Evolutionary conservation across 2,329 filamentous ascomycete genomes (phyloP).

Genomic region (Aspergillus neotritici): DNA sequence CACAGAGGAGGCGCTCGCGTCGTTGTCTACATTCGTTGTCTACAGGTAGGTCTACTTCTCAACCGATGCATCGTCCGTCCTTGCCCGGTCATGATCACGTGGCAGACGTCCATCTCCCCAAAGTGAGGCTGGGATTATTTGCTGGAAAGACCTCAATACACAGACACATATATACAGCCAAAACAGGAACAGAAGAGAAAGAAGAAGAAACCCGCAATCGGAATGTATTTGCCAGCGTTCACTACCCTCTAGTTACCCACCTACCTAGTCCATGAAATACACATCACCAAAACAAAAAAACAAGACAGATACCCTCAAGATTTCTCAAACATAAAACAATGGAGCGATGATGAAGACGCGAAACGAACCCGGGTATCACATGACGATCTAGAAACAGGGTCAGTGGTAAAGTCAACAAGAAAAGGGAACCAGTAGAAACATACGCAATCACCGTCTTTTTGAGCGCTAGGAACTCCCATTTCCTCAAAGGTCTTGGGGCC

Average conservation of each 20-base stretch:
- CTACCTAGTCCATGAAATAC: no score
- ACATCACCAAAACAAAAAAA: not conserved
- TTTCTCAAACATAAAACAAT: conserved; percentile 16
- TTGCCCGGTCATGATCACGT: not conserved
- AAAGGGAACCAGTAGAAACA: conserved; percentile 22
- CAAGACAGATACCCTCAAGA: conserved; percentile 6
- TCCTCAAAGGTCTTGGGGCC: conserved; percentile 96
- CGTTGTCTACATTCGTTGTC: no score
- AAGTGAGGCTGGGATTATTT: not conserved
- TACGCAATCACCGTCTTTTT: conserved; percentile 88
- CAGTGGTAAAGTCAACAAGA: conserved; percentile 6
- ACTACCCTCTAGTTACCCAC: no score
- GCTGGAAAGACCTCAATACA: not conserved
- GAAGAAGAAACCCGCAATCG: not conserved
- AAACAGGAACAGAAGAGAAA: not conserved
- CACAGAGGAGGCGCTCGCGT: no score
- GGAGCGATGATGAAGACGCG: conserved; percentile 10
- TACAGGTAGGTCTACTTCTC: not conserved
- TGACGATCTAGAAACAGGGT: conserved; percentile 30
- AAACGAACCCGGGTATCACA: conserved; percentile 33
- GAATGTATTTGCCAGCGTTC: no score
- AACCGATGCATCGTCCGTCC: not conserved
- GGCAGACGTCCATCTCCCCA: not conserved
- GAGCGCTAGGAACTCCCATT: conserved; percentile 86
- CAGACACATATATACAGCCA: not conserved